Percentiles rank a stretch among this genome's conserved stretches.
phyloP scores from a whole-genome alignment of 306 rosid genomes.

The Cucumis cinereus region DNA sequence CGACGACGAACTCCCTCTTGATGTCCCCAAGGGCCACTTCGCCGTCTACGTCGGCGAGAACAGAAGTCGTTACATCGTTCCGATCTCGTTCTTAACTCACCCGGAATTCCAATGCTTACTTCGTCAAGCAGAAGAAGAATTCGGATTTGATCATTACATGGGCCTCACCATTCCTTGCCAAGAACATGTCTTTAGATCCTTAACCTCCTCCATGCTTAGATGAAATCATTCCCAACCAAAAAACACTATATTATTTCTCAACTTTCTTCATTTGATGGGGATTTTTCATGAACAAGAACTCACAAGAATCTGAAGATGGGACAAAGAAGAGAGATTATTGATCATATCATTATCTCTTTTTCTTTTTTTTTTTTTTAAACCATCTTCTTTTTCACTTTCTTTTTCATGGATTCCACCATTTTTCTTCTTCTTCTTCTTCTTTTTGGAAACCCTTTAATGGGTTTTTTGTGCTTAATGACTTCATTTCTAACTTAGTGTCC shows the following conservation, averaged over 20 bases:
- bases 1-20: conserved; percentile 49
- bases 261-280: not conserved
- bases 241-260: not conserved
- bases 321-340: not conserved
- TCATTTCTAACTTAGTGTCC: not conserved
- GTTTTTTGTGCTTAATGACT: not conserved
- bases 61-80: conserved; percentile 68
- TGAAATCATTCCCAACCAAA: not conserved
- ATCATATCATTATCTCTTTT: conserved; percentile 14
- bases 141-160: conserved; percentile 86
- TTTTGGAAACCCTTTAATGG: not conserved
- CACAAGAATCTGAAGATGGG: not conserved
- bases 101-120: conserved; percentile 77
- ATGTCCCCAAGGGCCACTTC: conserved; percentile 89
- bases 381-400: conserved; percentile 34
- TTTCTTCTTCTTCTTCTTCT: not conserved
- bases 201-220: conserved; percentile 44
- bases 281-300: not conserved
- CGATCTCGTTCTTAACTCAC: conserved; percentile 68
- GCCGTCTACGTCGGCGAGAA: conserved; percentile 82
- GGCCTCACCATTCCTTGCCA: conserved; percentile 92
- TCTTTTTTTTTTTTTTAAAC: conserved; percentile 35
- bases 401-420: conserved; percentile 13
- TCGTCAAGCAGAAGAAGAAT: conserved; percentile 84
- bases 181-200: conserved; percentile 69